Evolutionary conservation across 805 yeast genomes (phyloP), one percentile per base, ranked within the genome.

Genomic region (Candida morakotiae): DNA sequence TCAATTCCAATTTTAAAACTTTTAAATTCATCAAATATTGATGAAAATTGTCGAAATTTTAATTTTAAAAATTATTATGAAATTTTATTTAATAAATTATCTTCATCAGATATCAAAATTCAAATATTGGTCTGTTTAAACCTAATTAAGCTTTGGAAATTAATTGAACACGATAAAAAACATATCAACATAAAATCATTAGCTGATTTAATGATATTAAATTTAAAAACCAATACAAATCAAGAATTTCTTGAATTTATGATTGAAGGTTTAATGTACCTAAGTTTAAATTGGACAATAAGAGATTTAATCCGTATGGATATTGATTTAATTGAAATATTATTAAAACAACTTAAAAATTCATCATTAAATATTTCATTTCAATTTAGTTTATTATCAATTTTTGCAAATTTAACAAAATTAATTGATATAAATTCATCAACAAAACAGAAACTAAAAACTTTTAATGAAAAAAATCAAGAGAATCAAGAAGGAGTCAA

Each of bases 141-240:
- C 3, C 47, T 77, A n/a, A 57, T 77, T 5, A 81, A 81, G 51
- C 55, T 77, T 2, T 79, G 84, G 84, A 69, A 71, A 35, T 65
- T 71, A 38, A 55, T 73, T 0, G 62, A 69, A 28, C 13, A 33
- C 11, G 35, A 39, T 13, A 30, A 43, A 22, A 33, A 38, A n/a
- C 35, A 40, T 13, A 25, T 47, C n/a, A 32, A 28, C 1, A 35
- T 45, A 3, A 19, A 40, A 4, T 41, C 43, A 17, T 37, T 49
- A 16, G 24, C 46, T 20, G 35, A 42, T 9, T 39, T 31, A 4
- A 35, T 51, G 17, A 31, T 40, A 10, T 17, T 28, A 1, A 43
- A 43, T 29, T 25, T 51, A 17, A 42, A 38, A 27, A 16, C n/a
- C 20, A 31, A n/a, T 17, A 20, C 30, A n/a, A 34, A 36, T 18